Evolutionary conservation across 371 early-diverging fungal genomes (phyloP), one percentile per base, ranked within the genome.

Genomic region (Mortierella sp.): DNA sequence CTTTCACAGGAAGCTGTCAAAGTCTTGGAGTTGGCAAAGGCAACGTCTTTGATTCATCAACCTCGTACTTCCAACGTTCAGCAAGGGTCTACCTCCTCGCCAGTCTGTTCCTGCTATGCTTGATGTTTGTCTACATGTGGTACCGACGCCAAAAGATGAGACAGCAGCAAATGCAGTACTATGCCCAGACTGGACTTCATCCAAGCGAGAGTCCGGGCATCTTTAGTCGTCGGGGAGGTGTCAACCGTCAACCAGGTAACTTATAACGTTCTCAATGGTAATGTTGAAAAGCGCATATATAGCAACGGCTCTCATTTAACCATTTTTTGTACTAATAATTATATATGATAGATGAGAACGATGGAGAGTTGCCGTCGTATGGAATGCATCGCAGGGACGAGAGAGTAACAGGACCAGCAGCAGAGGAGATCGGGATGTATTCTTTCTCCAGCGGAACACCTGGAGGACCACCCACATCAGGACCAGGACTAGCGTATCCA

Each of bases 341-440:
- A 16, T 57, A 26, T 57, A 55, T 60, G 2, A 21, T 74, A 84
- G 81, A 79, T 42, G 79, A 72, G 7, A 73, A 55, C 31, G 85
- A 84, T 68, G 80, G 81, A 52, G 85, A 81, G 44, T 47, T 84
- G 38, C 85, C 85, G 38, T 68, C 85, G 4, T 84, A 84, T 50
- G 85, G 81, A 52, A 72, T 75, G 34, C 85, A 84, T 73, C 81
- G 81, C 9, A 76, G 85, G 74, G 85, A 84, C 28, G 82, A 78
- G 19, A 42, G 81, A 16, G 55, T 84, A 13, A 65, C 73, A 45
- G 85, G 79, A 72, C 79, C 74, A n/a, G 82, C 78, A 24, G 55
- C 82, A 52, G 85, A 84, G 38, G 81, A 81, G 31, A 84, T 84
- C 72, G 82, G 81, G 72, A 84, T 84, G 85, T 84, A 84, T 52